phyloP scores from a whole-genome alignment of 805 yeast genomes.

The Kazachstania martiniae region DNA sequence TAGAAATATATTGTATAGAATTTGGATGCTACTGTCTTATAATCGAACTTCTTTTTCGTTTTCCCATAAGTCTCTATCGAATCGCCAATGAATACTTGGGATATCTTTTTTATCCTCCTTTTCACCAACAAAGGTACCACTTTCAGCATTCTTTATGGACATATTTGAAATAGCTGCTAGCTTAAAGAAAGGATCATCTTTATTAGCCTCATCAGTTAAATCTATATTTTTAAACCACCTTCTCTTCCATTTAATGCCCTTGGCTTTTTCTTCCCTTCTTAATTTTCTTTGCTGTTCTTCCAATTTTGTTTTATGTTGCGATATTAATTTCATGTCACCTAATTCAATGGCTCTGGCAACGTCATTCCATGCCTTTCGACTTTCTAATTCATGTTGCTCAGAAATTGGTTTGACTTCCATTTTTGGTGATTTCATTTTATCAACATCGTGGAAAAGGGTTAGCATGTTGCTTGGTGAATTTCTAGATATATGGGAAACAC shows the following conservation, averaged over 20 bases:
- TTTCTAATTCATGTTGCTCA: conserved; percentile 71
- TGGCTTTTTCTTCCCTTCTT: conserved; percentile 61
- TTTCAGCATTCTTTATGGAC: conserved; percentile 55
- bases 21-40: conserved; percentile 1
- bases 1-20: too few species aligned
- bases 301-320: conserved; percentile 62
- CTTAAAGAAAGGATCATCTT: conserved; percentile 31
- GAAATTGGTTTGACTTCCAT: conserved; percentile 72
- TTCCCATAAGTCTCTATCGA: conserved; percentile 44
- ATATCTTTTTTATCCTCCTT: conserved; percentile 42
- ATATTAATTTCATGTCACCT: conserved; percentile 70
- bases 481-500: conserved; percentile 52
- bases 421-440: conserved; percentile 40
- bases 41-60: conserved; percentile 49
- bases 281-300: conserved; percentile 83
- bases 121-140: conserved; percentile 50
- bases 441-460: conserved; percentile 54
- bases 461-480: conserved; percentile 30
- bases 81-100: conserved; percentile 60
- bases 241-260: conserved; percentile 61
- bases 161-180: conserved; percentile 42
- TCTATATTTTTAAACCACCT: conserved; percentile 68
- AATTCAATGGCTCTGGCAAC: conserved; percentile 80
- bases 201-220: conserved; percentile 15
- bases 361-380: conserved; percentile 83